Conservation (phyloP, 164 flowering plant genomes). For the Dillenia turbinata region DNA sequence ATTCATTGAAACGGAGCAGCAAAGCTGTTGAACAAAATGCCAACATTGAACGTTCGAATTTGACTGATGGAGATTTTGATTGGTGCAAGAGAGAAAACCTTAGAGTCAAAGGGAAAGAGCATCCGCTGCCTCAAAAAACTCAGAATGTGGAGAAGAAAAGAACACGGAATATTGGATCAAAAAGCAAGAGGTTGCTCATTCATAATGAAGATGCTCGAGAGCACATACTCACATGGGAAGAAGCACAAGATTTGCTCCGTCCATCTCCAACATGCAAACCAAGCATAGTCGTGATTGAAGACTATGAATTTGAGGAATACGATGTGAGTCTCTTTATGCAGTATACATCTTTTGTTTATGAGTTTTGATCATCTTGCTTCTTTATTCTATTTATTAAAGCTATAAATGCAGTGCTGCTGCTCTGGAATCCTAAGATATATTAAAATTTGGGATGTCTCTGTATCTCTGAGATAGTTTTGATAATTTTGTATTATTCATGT, state of each 20-base stretch:
- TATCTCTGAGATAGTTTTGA: not conserved
- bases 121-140: slow-evolving; percentile 20
- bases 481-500: slow-evolving; percentile 8
- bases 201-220: slow-evolving; percentile 80
- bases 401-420: too few species aligned
- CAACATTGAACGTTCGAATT: slow-evolving; percentile 16
- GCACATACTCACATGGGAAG: slow-evolving; percentile 91
- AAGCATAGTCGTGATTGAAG: slow-evolving; percentile 53
- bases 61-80: slow-evolving; percentile 20
- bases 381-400: too few species aligned
- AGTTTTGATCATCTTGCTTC: too few species aligned
- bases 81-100: slow-evolving; percentile 28
- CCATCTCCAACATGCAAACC: slow-evolving; percentile 77
- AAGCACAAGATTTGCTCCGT: slow-evolving; percentile 91
- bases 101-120: slow-evolving; percentile 21
- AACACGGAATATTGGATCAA: slow-evolving; percentile 72
- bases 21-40: slow-evolving; percentile 18
- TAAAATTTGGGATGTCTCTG: too few species aligned
- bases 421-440: too few species aligned
- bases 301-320: slow-evolving; percentile 65
- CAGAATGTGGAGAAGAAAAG: slow-evolving; percentile 38
- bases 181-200: slow-evolving; percentile 79
- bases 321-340: slow-evolving; percentile 33
- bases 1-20: slow-evolving; percentile 15
- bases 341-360: too few species aligned